Evolutionary conservation across 2,329 filamentous ascomycete genomes (phyloP).

Genomic region (Colletotrichum sansevieriae): DNA sequence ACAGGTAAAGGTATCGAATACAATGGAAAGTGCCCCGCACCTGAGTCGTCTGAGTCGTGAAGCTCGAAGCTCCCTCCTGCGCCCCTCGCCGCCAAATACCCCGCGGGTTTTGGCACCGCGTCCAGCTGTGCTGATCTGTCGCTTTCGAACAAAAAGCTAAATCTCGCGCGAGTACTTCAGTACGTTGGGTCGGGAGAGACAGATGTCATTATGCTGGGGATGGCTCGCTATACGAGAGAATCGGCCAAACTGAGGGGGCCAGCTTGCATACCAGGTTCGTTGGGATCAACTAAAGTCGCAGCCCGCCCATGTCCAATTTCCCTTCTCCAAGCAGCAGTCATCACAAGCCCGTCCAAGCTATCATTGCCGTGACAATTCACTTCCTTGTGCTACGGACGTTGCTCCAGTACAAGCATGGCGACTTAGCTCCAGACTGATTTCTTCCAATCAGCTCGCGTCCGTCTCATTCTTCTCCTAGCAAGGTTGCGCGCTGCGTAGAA

Average conservation of each 20-base stretch:
- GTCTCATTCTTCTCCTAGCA: background rate
- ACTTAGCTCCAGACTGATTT: background rate
- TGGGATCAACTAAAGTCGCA: too few species aligned
- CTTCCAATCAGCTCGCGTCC: constrained; percentile 11
- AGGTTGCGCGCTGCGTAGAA: background rate
- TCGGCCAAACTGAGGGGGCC: background rate
- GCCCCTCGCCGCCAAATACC: constrained; percentile 11
- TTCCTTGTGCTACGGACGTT: too few species aligned
- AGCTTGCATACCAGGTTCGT: background rate
- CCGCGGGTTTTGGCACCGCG: constrained; percentile 12
- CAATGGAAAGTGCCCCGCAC: constrained; percentile 20
- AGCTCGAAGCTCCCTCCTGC: too few species aligned
- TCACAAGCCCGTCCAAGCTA: constrained; percentile 17
- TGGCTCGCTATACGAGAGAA: constrained; percentile 1
- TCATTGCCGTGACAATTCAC: background rate
- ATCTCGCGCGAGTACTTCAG: background rate
- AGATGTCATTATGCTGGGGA: constrained; percentile 1
- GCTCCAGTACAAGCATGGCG: background rate
- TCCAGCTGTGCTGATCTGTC: constrained; percentile 13
- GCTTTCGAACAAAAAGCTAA: background rate
- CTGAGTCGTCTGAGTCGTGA: constrained; percentile 12
- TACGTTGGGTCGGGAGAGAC: background rate
- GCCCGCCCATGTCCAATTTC: background rate
- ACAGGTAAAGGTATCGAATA: background rate
- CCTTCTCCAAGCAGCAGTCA: background rate